Evolutionary conservation across 768 basidiomycete genomes (phyloP).

Genomic region (Podaxis mareebaensis): DNA sequence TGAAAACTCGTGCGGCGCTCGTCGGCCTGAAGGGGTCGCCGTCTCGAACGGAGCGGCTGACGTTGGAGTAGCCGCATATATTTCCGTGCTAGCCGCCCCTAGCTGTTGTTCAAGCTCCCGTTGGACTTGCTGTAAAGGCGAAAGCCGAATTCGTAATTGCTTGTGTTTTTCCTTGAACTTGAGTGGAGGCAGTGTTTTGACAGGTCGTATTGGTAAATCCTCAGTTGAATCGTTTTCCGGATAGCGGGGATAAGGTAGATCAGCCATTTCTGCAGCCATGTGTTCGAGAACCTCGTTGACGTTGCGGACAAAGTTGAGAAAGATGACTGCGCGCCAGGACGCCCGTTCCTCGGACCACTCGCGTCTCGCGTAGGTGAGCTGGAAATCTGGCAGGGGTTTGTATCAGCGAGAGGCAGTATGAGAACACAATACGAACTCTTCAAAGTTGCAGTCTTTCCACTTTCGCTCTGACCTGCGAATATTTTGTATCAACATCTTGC

Average conservation of each 20-base stretch:
- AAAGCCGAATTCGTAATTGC: slow-evolving; percentile 56
- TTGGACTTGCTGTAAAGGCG: slow-evolving; percentile 58
- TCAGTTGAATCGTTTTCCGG: slow-evolving; percentile 42
- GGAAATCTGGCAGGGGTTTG: slow-evolving; percentile 53
- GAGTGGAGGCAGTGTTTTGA: slow-evolving; percentile 41
- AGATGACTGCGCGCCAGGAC: slow-evolving; percentile 75
- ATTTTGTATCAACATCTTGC: slow-evolving; percentile 4
- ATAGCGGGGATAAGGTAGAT: slow-evolving; percentile 29
- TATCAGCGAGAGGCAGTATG: slow-evolving; percentile 9
- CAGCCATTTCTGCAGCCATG: slow-evolving; percentile 57
- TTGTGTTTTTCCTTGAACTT: slow-evolving; percentile 65
- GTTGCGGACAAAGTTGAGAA: slow-evolving; percentile 79
- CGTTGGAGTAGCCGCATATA: slow-evolving; percentile 38
- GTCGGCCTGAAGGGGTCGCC: slow-evolving; percentile 21
- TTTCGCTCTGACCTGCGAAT: slow-evolving; percentile 62
- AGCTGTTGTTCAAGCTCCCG: slow-evolving; percentile 58
- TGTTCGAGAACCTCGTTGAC: slow-evolving; percentile 63
- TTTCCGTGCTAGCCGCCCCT: slow-evolving; percentile 58
- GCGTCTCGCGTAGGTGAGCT: slow-evolving; percentile 67
- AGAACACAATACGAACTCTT: slow-evolving; percentile 50
- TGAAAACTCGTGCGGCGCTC: slow-evolving; percentile 50
- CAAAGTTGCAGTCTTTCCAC: slow-evolving; percentile 77
- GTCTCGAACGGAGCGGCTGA: slow-evolving; percentile 44
- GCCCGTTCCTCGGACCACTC: slow-evolving; percentile 71
- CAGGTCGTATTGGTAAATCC: slow-evolving; percentile 35